These are phyloP conservation scores for Fusarium sororula DNA, from an alignment of 2,329 filamentous ascomycete genomes.

Conservation along the genomic window DNA sequence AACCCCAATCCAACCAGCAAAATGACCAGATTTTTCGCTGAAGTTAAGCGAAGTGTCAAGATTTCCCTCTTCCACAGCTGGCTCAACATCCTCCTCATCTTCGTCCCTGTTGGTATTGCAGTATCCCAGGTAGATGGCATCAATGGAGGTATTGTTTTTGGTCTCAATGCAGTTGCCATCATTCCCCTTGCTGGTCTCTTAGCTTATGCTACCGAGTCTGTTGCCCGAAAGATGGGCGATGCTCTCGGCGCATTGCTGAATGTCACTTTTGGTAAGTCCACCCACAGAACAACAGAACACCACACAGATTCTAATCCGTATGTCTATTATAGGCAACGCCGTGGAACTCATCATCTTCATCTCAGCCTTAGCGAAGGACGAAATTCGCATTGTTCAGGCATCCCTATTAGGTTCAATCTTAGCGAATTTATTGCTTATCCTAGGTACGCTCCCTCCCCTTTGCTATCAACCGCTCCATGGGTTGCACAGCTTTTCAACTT, in stretches of 20 bases:
- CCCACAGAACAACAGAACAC: background rate
- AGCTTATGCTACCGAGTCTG: slow-evolving; percentile 78
- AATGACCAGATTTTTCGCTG: slow-evolving; percentile 54
- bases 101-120: slow-evolving; percentile 80
- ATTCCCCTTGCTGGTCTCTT: slow-evolving; percentile 78
- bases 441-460: slow-evolving; percentile 65
- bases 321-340: slow-evolving; percentile 55
- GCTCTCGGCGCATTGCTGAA: slow-evolving; percentile 78
- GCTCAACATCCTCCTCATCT: slow-evolving; percentile 80
- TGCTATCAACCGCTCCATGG: background rate
- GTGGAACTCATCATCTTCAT: slow-evolving; percentile 81
- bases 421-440: slow-evolving; percentile 85
- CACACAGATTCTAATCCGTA: background rate
- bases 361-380: slow-evolving; percentile 51
- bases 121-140: slow-evolving; percentile 63
- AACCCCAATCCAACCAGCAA: slow-evolving; percentile 45
- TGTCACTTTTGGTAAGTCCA: slow-evolving; percentile 73
- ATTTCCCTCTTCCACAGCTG: slow-evolving; percentile 76
- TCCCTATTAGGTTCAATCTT: slow-evolving; percentile 90
- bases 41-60: slow-evolving; percentile 60
- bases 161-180: slow-evolving; percentile 79
- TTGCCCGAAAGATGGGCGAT: slow-evolving; percentile 77
- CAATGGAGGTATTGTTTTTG: slow-evolving; percentile 72
- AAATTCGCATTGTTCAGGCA: slow-evolving; percentile 92
- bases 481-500: background rate